A percentile compares a stretch with the other conserved stretches of the same genome.
Conservation (phyloP, 352 stramenopile species). For the Phytopythium sindhum region DNA sequence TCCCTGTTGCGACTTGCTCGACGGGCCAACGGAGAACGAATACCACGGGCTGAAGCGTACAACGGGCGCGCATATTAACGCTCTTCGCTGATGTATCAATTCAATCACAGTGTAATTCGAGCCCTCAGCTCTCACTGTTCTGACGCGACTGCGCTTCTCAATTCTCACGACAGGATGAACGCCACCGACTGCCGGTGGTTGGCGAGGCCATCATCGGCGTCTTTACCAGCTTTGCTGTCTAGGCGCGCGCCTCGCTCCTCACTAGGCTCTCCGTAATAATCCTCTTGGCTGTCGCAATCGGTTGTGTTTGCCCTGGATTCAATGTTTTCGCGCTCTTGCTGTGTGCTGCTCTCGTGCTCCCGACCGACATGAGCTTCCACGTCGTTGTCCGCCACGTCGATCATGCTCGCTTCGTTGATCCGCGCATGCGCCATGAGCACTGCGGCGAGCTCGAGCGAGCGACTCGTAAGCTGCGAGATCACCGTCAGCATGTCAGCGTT, state of each 20-base stretch:
- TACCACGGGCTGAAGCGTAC: too few species aligned
- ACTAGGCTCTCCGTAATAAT: too few species aligned
- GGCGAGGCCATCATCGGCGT: neutral
- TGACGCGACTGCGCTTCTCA: too few species aligned
- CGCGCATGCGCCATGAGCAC: neutral
- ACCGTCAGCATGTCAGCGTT: neutral
- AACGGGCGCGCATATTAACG: too few species aligned
- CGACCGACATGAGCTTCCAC: neutral
- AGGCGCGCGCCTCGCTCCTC: too few species aligned
- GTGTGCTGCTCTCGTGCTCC: neutral
- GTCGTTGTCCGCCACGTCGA: neutral
- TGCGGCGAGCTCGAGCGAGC: neutral
- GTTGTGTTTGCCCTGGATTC: neutral
- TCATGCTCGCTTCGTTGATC: neutral
- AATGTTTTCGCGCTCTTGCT: neutral
- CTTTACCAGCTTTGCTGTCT: neutral
- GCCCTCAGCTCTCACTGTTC: too few species aligned
- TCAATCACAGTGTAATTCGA: too few species aligned
- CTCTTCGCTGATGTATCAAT: too few species aligned
- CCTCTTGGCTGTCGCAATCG: neutral
- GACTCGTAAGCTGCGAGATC: neutral
- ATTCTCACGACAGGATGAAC: neutral
- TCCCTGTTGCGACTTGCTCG: too few species aligned
- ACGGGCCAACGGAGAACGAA: too few species aligned
- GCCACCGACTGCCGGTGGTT: neutral